Evolutionary conservation across 768 basidiomycete species (phyloP).

Genomic region (Tulasnella sp.): DNA sequence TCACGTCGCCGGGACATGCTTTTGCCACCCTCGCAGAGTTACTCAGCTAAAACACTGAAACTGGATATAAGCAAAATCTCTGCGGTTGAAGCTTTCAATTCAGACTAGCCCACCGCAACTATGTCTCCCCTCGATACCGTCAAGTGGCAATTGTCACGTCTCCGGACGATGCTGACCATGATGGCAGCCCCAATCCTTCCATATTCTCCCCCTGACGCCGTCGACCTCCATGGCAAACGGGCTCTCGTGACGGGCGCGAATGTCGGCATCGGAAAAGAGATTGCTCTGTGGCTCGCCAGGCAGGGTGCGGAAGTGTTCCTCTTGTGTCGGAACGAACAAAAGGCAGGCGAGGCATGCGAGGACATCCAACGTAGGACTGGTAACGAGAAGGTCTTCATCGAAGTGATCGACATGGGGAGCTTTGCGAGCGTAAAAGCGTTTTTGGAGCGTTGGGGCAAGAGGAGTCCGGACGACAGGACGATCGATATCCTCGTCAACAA

Average conservation of each 20-base stretch:
- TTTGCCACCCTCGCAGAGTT: too few species aligned
- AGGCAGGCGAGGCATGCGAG: background rate
- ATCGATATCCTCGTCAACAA: constrained; percentile 10
- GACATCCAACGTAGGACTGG: background rate
- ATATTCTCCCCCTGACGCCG: too few species aligned
- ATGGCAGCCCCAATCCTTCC: too few species aligned
- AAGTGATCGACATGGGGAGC: constrained; percentile 8
- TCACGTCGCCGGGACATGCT: too few species aligned
- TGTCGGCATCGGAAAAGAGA: constrained; percentile 2
- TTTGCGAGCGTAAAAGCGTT: constrained; percentile 6
- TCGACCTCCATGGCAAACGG: constrained; percentile 1
- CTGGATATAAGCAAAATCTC: too few species aligned
- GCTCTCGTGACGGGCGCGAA: constrained; percentile 8
- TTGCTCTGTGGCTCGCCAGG: background rate
- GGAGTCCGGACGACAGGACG: background rate
- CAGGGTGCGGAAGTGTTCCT: constrained; percentile 10
- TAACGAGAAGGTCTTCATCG: background rate
- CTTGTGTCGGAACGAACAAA: constrained; percentile 3
- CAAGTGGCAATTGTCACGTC: too few species aligned
- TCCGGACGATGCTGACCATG: too few species aligned
- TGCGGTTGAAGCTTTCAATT: too few species aligned
- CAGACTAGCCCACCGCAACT: too few species aligned
- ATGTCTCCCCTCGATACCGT: too few species aligned
- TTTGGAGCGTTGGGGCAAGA: background rate
- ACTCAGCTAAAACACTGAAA: too few species aligned